Base-by-base conservation (phyloP, 2,329 filamentous ascomycete genomes). In the Paecilomyces dactylethromorphus region DNA sequence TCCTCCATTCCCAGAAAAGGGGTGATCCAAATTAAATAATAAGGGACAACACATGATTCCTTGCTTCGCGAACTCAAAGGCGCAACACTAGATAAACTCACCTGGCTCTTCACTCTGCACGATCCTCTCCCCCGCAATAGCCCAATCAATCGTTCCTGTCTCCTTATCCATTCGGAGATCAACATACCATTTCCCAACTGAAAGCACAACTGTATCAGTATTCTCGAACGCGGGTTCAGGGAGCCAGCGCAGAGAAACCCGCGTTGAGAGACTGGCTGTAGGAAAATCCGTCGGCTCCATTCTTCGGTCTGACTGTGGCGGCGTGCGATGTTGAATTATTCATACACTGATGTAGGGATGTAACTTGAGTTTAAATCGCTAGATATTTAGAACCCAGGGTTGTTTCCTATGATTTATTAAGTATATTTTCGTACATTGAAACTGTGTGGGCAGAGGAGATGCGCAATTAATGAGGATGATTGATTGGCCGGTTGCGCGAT, bases 151-250 rank as follows among this genome's bases (percentile, higher is more conserved):
- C 2, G 61, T 63, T 1, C 64, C 62, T 0, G 75, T 67, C 4
- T 59, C 24, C 58, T 73, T 74, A 50, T 74, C 69, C 15, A 79
- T 70, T 12, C 77, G 73, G 1, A 79, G 64, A 63, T 79, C 77
- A 3, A 78, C 69, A 56, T 76, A 79, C 69, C 75, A 79, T 53
- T 70, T 71, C 10, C 71, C 71, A 0, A 79, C 73, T 10, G 74
- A 75, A 61, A 78, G 70, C 55, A 78, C 74, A 5, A 77, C 66
- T 6, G 76, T 79, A 56, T 79, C 74, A 12, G 76, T 78, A 35
- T 71, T 75, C 59, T 79, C 77, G 29, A 70, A 73, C 1, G 75
- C 63, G 0, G 72, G 64, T 15, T 74, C 75, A 8, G 75, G 74
- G 1, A 72, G 68, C 77, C 77, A 79, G 63, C 75, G 74, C 26